Conservation (phyloP, 257 asterid genomes). For the Rubia yunnanensis region DNA sequence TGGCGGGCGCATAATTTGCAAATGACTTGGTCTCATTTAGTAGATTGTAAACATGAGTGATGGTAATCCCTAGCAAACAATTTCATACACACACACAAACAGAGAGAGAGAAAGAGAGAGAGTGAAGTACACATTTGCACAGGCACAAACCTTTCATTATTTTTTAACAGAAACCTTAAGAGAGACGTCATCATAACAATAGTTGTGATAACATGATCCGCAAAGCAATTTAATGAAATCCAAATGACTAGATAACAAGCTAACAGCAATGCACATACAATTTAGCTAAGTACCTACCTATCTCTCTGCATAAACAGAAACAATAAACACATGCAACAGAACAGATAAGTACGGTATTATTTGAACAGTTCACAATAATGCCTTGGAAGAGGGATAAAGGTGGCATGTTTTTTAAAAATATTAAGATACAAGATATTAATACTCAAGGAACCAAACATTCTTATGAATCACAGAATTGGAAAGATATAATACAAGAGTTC, state of each 20-base stretch:
- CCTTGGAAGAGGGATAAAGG: not conserved
- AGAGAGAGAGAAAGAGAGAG: too few relatives aligned
- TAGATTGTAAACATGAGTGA: too few relatives aligned
- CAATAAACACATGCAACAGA: not conserved
- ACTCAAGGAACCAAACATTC: not conserved
- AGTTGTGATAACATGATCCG: too few relatives aligned
- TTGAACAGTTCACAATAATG: not conserved
- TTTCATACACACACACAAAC: too few relatives aligned
- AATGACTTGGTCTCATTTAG: too few relatives aligned
- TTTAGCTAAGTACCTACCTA: not conserved
- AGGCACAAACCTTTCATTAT: too few relatives aligned
- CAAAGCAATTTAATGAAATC: too few relatives aligned
- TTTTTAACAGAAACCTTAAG: too few relatives aligned
- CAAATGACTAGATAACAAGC: not conserved
- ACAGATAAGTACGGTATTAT: not conserved
- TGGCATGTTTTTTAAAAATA: not conserved
- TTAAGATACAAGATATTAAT: not conserved
- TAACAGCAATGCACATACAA: not conserved
- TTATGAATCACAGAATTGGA: not conserved
- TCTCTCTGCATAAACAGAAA: not conserved
- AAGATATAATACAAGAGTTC: not conserved
- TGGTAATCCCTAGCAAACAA: too few relatives aligned
- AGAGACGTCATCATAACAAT: too few relatives aligned
- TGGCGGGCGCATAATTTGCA: too few relatives aligned
- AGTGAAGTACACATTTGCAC: too few relatives aligned